phyloP scores from a whole-genome alignment of 163 green algal genomes.

The Dunaliella salina region DNA sequence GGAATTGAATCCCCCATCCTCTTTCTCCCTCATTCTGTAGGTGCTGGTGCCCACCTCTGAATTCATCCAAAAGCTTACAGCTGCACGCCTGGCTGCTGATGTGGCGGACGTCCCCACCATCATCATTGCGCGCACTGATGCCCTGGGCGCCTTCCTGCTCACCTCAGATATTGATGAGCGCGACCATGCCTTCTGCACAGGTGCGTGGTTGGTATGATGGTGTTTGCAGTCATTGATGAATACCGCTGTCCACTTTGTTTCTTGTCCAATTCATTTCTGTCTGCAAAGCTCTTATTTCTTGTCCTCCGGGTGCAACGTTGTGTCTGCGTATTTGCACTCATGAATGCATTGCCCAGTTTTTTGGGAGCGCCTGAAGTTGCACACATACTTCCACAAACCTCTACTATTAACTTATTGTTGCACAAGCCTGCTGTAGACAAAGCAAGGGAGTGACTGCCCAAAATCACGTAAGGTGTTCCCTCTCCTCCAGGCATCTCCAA shows the following conservation, averaged over 20 bases:
- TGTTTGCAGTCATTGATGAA: not conserved
- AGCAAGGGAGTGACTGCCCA: too few species aligned
- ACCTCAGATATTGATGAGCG: slow-evolving; percentile 76
- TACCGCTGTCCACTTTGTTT: not conserved
- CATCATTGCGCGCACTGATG: slow-evolving; percentile 78
- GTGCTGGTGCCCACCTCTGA: slow-evolving; percentile 65
- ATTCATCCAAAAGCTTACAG: slow-evolving; percentile 72
- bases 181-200: slow-evolving; percentile 75
- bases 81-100: slow-evolving; percentile 76
- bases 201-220: slow-evolving; percentile 7
- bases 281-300: not conserved
- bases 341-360: too few species aligned
- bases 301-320: too few species aligned
- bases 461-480: too few species aligned
- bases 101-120: slow-evolving; percentile 73
- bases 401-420: too few species aligned
- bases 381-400: too few species aligned
- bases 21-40: not conserved
- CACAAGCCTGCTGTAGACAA: too few species aligned
- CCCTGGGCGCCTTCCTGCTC: slow-evolving; percentile 74
- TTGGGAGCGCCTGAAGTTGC: not conserved
- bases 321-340: too few species aligned
- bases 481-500: too few species aligned
- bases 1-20: too few species aligned
- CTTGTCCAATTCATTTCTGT: too few species aligned